Evolutionary conservation across 2,329 filamentous ascomycete genomes (phyloP).

Genomic region (Fusarium nematophilum): DNA sequence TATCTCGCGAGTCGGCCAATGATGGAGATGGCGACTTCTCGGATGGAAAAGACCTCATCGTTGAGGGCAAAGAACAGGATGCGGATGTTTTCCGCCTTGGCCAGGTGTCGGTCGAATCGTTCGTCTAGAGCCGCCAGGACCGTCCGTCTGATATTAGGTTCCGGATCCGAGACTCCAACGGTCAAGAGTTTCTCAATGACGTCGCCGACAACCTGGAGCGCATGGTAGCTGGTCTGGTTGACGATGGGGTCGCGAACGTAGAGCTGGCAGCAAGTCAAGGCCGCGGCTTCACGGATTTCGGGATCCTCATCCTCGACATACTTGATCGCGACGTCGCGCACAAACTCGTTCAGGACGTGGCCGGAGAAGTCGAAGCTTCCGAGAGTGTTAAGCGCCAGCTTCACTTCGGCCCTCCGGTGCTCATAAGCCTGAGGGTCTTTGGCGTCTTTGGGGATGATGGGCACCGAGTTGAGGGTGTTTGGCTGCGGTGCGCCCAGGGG

Average conservation of each 20-base stretch:
- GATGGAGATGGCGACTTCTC: slow-evolving; percentile 95
- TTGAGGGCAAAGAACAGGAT: slow-evolving; percentile 96
- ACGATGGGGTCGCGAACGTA: slow-evolving; percentile 98
- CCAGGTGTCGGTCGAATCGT: slow-evolving; percentile 95
- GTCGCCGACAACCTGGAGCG: slow-evolving; percentile 95
- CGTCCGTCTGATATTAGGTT: slow-evolving; percentile 87
- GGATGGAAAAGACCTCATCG: slow-evolving; percentile 91
- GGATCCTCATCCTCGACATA: slow-evolving; percentile 97
- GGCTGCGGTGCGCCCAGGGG: slow-evolving; percentile 88
- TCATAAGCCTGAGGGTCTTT: slow-evolving; percentile 87
- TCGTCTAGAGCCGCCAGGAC: slow-evolving; percentile 91
- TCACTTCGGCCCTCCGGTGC: slow-evolving; percentile 85
- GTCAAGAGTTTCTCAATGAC: slow-evolving; percentile 97
- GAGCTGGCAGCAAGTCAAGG: slow-evolving; percentile 96
- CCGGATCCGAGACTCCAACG: slow-evolving; percentile 91
- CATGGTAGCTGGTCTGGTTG: slow-evolving; percentile 96
- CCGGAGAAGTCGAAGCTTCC: slow-evolving; percentile 97
- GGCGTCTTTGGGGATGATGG: slow-evolving; percentile 86
- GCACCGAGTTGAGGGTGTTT: slow-evolving; percentile 83
- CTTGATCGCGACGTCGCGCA: slow-evolving; percentile 96
- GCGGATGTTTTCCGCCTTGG: slow-evolving; percentile 96
- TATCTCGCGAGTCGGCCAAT: slow-evolving; percentile 91
- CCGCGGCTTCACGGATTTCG: slow-evolving; percentile 92
- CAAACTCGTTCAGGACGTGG: slow-evolving; percentile 97
- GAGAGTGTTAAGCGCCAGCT: slow-evolving; percentile 90